These are phyloP conservation scores for Arthrobotrys conoides DNA, from an alignment of 2,329 filamentous ascomycete genomes.

Conservation along the genomic window DNA sequence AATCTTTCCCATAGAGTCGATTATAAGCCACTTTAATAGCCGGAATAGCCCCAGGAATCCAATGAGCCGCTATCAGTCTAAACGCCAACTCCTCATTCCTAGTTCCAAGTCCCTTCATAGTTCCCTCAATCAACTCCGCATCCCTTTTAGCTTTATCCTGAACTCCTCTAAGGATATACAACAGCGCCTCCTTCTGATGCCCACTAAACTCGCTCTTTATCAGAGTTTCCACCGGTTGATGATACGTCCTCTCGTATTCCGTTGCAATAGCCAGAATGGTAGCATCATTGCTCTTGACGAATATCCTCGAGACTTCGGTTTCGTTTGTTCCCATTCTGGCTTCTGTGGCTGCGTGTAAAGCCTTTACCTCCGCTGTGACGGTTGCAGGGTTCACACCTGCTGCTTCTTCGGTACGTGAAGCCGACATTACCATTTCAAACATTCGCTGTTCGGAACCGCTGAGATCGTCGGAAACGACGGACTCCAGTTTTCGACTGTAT, in stretches of 20 bases:
- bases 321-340: conserved; percentile 76
- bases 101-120: conserved; percentile 89
- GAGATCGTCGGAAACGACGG: conserved; percentile 81
- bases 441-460: conserved; percentile 87
- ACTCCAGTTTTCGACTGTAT: conserved; percentile 78
- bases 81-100: conserved; percentile 84
- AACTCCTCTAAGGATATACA: conserved; percentile 81
- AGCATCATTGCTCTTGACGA: conserved; percentile 81
- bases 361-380: conserved; percentile 81
- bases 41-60: conserved; percentile 81
- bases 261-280: conserved; percentile 87
- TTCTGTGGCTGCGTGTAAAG: conserved; percentile 83
- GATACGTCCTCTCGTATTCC: conserved; percentile 81
- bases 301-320: conserved; percentile 82
- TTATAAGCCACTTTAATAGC: conserved; percentile 84
- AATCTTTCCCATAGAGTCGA: conserved; percentile 77
- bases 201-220: conserved; percentile 88
- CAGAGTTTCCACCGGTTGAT: conserved; percentile 78
- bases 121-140: conserved; percentile 83
- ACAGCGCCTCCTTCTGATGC: conserved; percentile 88
- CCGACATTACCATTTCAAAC: conserved; percentile 85
- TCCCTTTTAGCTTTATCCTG: conserved; percentile 75
- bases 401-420: conserved; percentile 82
- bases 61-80: conserved; percentile 83
- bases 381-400: conserved; percentile 81